Evolutionary conservation across 1,284 basidiomycete genomes (phyloP), one percentile per base, ranked within the genome.

Genomic region (Ceratobasidium sp.): DNA sequence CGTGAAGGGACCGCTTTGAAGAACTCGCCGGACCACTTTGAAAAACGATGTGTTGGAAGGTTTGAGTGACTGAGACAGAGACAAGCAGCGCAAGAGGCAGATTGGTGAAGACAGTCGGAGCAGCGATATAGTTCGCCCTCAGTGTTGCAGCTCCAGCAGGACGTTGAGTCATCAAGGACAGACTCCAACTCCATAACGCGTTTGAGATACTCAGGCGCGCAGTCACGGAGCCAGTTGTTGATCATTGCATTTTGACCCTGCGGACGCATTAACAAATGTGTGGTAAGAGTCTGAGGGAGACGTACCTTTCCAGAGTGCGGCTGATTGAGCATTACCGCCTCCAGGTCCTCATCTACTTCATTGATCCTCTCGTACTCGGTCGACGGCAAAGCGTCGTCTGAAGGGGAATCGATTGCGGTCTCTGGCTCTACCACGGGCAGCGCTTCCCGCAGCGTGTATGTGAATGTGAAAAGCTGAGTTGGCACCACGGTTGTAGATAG

Each of bases 201-300:
- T 54, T 54, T 54, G 29, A 54, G 24, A 54, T 41, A 54, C 11
- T 8, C 22, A 24, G 1, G 2, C 14, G 53, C 53, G 24, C 53
- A 27, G 19, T 29, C 24, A 27, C 2, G 5, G 4, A 14, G 11
- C 53, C 53, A 54, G 24, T 54, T 24, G 29, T 54, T 14, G 9
- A 54, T 54, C 53, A 54, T 54, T 29, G 22, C 19, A 14, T 54
- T 54, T 29, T 54, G 53, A 22, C 53, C 53, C 53, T 54, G 17
- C 4, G 3, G 22, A 5, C 6, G 6, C 19, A 51, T 51, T 51
- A 51, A 17, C 36, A 4, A 41, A 51, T 17, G 48, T 24, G 48
- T 6, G 6, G 19, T 51, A 51, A 6, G 48, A 4, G 19, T 51
- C 4, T 5, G 17, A 51, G 19, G 17, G 48, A 24, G 19, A 54